Conservation (phyloP, 2,329 filamentous ascomycete species). For the Cytospora mali region DNA sequence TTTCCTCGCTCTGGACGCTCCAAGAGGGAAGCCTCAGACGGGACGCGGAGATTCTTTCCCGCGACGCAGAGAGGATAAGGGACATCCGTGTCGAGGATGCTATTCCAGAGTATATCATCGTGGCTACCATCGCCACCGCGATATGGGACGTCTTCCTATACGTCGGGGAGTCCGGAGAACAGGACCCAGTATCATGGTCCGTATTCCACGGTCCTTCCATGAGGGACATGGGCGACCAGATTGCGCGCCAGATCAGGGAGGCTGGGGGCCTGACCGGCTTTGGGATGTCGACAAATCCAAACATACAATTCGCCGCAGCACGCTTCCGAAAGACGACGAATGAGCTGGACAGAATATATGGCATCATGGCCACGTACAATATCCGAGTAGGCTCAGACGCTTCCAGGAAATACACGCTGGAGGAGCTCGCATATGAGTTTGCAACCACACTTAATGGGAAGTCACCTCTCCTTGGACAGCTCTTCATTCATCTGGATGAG, state of each 20-base stretch:
- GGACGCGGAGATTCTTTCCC: not conserved
- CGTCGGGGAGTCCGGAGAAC: no score
- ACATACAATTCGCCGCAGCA: not conserved
- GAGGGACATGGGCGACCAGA: no score
- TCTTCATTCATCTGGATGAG: not conserved
- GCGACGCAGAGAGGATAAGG: not conserved
- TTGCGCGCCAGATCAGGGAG: no score
- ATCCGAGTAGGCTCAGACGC: not conserved
- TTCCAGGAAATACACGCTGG: not conserved
- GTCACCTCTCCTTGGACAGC: constrained; percentile 3
- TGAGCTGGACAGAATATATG: constrained; percentile 3
- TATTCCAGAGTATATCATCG: no score
- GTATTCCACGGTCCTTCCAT: no score
- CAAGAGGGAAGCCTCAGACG: constrained; percentile 1
- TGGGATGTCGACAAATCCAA: no score
- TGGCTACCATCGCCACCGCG: no score
- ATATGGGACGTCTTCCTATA: no score
- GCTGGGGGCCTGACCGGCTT: no score
- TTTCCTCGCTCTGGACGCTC: constrained; percentile 10
- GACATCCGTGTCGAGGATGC: no score
- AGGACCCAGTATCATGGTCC: no score
- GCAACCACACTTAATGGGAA: not conserved
- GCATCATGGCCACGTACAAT: constrained; percentile 7
- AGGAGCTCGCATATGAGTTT: constrained; percentile 6
- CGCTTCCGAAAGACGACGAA: not conserved